Evolutionary conservation across 2,329 filamentous ascomycete species (phyloP).

Genomic region (Bisporella sp.): DNA sequence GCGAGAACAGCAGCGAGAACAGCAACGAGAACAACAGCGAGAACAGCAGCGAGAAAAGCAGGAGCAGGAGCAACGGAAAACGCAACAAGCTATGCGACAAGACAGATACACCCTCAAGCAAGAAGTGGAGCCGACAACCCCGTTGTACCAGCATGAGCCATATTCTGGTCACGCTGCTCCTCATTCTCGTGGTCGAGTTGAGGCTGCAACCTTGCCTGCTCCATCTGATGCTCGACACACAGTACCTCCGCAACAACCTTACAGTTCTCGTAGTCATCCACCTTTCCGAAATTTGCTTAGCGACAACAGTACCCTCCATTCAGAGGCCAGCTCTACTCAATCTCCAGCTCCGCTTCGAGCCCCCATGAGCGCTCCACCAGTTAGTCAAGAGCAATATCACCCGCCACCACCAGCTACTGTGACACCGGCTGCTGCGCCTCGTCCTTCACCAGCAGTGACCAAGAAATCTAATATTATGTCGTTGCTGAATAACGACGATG

Average conservation of each 20-base stretch:
- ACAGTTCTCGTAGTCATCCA: slow-evolving; percentile 19
- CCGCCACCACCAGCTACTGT: slow-evolving; percentile 13
- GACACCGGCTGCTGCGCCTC: slow-evolving; percentile 33
- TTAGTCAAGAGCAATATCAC: slow-evolving; percentile 19
- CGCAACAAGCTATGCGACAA: slow-evolving; percentile 12
- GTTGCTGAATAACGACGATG: slow-evolving; percentile 45
- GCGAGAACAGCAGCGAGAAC: slow-evolving; percentile 8
- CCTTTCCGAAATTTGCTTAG: slow-evolving; percentile 16
- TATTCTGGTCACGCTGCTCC: slow-evolving; percentile 9
- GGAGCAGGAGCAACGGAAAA: slow-evolving; percentile 4
- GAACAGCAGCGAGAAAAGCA: slow-evolving; percentile 5
- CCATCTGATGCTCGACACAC: slow-evolving; percentile 17
- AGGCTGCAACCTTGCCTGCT: slow-evolving; percentile 11
- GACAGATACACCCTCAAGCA: slow-evolving; percentile 24
- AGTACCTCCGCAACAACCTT: slow-evolving; percentile 18
- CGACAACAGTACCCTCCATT: slow-evolving; percentile 14
- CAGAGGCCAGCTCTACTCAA: slow-evolving; percentile 19
- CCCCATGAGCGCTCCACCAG: slow-evolving; percentile 20
- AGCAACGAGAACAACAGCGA: slow-evolving; percentile 1
- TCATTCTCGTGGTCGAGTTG: slow-evolving; percentile 9
- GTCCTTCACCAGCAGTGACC: slow-evolving; percentile 39
- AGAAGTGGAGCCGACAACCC: slow-evolving; percentile 25
- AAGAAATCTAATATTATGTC: slow-evolving; percentile 60
- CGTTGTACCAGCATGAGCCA: slow-evolving; percentile 26
- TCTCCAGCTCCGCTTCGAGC: slow-evolving; percentile 18